Evolutionary conservation across 306 rosid species (phyloP).

Genomic region (Glycyrrhiza uralensis): DNA sequence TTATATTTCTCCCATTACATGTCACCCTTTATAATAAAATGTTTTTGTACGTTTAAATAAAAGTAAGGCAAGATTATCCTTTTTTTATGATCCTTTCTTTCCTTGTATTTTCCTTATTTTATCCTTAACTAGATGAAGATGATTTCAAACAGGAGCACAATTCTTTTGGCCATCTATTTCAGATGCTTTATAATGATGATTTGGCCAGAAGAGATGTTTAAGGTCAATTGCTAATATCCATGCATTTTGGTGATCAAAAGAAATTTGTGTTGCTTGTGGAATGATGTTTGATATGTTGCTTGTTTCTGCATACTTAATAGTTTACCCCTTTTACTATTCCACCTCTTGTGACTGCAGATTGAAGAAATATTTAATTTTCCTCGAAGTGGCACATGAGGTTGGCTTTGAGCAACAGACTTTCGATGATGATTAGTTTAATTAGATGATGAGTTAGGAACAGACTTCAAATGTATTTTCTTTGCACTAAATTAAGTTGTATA

Average conservation of each 20-base stretch:
- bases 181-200: conserved; percentile 89
- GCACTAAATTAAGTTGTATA: too few species aligned
- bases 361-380: too few species aligned
- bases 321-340: too few species aligned
- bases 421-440: too few species aligned
- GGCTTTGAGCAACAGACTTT: too few species aligned
- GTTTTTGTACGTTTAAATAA: neutral
- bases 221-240: conserved; percentile 44
- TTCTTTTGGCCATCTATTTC: conserved; percentile 88
- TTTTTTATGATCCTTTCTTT: neutral
- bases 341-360: too few species aligned
- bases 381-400: too few species aligned
- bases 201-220: conserved; percentile 83
- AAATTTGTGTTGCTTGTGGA: neutral
- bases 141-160: conserved; percentile 97
- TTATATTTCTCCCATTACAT: conserved; percentile 14
- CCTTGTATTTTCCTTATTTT: neutral
- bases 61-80: neutral
- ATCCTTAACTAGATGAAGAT: conserved; percentile 76
- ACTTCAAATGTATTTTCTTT: too few species aligned
- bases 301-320: too few species aligned
- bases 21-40: neutral
- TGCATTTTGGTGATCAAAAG: neutral
- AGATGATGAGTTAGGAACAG: too few species aligned
- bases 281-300: too few species aligned